phyloP scores from a whole-genome alignment of 345 rosid species.

The Citrus medica region DNA sequence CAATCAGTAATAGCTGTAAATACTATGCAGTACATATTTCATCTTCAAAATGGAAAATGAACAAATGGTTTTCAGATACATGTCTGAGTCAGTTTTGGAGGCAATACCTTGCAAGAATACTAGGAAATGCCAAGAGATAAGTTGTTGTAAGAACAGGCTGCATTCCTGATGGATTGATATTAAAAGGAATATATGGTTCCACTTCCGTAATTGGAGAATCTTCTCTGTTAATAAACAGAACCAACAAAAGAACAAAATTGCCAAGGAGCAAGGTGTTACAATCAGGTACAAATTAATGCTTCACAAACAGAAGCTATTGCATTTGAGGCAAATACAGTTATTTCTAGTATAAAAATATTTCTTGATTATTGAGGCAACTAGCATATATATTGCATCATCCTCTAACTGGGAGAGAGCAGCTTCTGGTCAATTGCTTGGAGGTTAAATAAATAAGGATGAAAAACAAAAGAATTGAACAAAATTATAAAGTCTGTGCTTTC shows the following conservation, averaged over 20 bases:
- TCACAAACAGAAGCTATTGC: background rate
- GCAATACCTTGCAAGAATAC: constrained; percentile 83
- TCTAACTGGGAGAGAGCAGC: background rate
- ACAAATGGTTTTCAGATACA: background rate
- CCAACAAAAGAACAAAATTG: constrained; percentile 6
- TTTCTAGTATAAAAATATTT: too few species aligned
- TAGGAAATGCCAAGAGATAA: constrained; percentile 84
- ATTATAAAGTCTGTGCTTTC: background rate
- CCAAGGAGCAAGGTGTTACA: constrained; percentile 3
- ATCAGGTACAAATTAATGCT: constrained; percentile 9
- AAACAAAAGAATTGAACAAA: background rate
- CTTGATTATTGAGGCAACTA: background rate
- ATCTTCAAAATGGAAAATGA: constrained; percentile 3
- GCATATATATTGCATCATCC: background rate
- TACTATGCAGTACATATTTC: background rate
- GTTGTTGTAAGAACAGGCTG: constrained; percentile 92
- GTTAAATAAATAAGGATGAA: background rate
- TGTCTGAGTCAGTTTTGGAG: background rate
- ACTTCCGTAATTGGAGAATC: constrained; percentile 89
- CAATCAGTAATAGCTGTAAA: constrained; percentile 21
- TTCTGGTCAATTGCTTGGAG: background rate
- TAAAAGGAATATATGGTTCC: constrained; percentile 92
- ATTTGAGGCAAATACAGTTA: background rate
- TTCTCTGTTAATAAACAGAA: constrained; percentile 53
- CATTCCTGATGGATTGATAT: constrained; percentile 97